These are phyloP conservation scores for Cotoneaster glaucophyllus DNA, from an alignment of 306 rosid species.

Conservation along the genomic window DNA sequence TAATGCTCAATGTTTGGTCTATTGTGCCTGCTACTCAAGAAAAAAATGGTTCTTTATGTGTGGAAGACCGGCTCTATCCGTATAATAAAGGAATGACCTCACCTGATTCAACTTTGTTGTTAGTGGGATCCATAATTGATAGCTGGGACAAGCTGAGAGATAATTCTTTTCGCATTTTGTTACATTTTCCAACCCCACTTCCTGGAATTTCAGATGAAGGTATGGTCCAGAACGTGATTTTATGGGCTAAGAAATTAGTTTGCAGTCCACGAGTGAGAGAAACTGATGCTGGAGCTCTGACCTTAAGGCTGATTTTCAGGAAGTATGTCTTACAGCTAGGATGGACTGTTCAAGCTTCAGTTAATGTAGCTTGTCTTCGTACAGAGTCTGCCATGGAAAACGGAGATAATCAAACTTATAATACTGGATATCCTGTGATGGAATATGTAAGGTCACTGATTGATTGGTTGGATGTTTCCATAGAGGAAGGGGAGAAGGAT, in stretches of 20 bases:
- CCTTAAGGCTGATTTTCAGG: constrained; percentile 74
- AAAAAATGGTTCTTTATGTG: constrained; percentile 22
- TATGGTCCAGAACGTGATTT: constrained; percentile 51
- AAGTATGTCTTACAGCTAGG: constrained; percentile 86
- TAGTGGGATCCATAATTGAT: constrained; percentile 89
- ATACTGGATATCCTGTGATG: constrained; percentile 45
- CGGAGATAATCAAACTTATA: constrained; percentile 28
- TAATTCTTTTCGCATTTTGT: constrained; percentile 74
- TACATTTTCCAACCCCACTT: constrained; percentile 86
- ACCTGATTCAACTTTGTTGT: constrained; percentile 70
- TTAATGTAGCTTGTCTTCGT: constrained; percentile 33
- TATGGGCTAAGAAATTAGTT: constrained; percentile 78
- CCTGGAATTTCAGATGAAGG: constrained; percentile 77
- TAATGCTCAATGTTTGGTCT: constrained; percentile 86
- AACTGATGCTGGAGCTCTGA: constrained; percentile 96
- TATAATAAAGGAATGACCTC: constrained; percentile 67
- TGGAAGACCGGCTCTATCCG: constrained; percentile 50
- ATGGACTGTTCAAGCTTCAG: constrained; percentile 56
- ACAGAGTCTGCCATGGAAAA: constrained; percentile 33
- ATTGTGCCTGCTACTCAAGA: constrained; percentile 44
- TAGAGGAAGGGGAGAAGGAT: constrained; percentile 73
- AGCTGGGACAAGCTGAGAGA: constrained; percentile 99
- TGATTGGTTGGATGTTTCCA: constrained; percentile 74
- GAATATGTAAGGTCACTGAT: constrained; percentile 69
- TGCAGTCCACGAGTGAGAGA: constrained; percentile 99